Base-by-base conservation (phyloP, 345 rosid species). In the Lepidium sativum region DNA sequence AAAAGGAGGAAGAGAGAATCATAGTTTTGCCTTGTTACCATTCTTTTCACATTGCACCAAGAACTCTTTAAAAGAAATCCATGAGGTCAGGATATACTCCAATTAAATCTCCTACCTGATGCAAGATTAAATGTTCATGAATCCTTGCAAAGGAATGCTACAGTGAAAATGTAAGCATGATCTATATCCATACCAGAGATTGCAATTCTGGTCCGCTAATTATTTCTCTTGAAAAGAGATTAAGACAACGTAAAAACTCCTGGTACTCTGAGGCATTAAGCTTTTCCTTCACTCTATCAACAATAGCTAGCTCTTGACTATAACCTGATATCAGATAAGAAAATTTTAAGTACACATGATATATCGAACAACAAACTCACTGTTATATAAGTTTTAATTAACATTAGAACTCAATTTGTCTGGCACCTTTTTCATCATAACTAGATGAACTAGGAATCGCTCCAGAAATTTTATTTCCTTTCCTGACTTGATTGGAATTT, bases 251-350 rank as follows among this genome's bases (percentile, higher is more conserved):
- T 71, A 91, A 69, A 66, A 87, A 83, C 74, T 82, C 87, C 78
- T 91, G 96, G 78, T 79, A 85, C 16, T 80, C 91, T 21, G 84
- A 77, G 71, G 70, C 79, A 27, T 23, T 68, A 59, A 91, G 77
- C 77, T 82, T 91, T 66, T 86, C 94, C 71, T 80, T 91, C 65
- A 91, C 91, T 77, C 83, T 87, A 66, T 86, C 91, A 5, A 83
- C 85, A 78, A 87, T 86, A 65, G 84, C 79, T 69, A 84, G 64
- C 62, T 84, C 96, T 71, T 80, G 89, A 68, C 71, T 77, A 25
- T 77, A 74, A 13, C 80, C 97, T 91, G 84, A 66, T 60, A 76
- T 61, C 23, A 65, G 40, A 76, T 45, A 20, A 62, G 63, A 35
- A 5, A 40, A 66, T 29, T 77, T 6, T 63, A 62, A 38, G 15